Conservation (phyloP, 495 filamentous ascomycete species). For the Penicillium arizonense region DNA sequence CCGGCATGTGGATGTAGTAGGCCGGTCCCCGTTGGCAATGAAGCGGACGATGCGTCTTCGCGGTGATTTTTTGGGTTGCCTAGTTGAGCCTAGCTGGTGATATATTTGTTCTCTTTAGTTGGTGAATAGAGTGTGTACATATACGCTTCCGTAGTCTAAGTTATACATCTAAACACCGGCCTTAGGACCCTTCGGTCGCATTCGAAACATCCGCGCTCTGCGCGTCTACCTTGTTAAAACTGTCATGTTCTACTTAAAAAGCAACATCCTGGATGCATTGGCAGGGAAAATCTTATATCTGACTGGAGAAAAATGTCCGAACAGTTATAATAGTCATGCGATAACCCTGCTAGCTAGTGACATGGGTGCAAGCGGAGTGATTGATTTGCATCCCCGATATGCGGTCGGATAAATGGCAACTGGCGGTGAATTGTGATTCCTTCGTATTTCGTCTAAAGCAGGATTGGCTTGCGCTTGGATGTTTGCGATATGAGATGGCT, state of each 20-base stretch:
- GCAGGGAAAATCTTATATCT: not conserved
- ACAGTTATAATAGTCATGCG: not conserved
- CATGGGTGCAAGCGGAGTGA: not conserved
- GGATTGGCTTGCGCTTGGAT: not conserved
- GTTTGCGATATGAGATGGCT: not conserved
- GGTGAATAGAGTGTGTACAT: not conserved
- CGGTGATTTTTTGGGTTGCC: constrained; percentile 11
- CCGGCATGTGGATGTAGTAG: not conserved
- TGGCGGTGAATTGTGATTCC: constrained; percentile 10
- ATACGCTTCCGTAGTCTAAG: not conserved
- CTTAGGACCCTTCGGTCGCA: not conserved
- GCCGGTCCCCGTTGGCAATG: constrained; percentile 6
- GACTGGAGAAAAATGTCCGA: constrained; percentile 1
- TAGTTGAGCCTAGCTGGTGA: not conserved
- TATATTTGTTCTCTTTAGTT: constrained; percentile 1
- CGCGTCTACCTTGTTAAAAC: not conserved
- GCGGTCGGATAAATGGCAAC: constrained; percentile 2
- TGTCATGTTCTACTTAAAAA: not conserved
- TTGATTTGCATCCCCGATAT: constrained; percentile 1
- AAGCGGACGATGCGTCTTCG: constrained; percentile 14
- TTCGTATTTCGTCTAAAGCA: not conserved
- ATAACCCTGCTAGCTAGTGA: not conserved
- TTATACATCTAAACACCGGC: not conserved
- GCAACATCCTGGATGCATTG: not conserved
- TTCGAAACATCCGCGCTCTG: constrained; percentile 2